phyloP scores from a whole-genome alignment of 2,329 filamentous ascomycete species.

The Ascochyta pisi region DNA sequence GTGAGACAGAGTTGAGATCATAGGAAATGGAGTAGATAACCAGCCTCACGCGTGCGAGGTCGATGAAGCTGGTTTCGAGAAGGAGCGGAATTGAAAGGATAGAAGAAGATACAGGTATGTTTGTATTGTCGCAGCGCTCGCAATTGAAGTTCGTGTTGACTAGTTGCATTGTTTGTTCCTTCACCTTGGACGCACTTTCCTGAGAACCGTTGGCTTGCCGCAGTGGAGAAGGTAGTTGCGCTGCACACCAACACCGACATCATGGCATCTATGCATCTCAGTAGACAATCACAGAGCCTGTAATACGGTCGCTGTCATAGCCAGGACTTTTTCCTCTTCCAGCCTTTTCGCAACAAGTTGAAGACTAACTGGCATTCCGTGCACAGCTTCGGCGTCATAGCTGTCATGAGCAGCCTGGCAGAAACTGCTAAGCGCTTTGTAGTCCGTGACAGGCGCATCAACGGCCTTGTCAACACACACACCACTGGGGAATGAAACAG shows the following conservation, averaged over 20 bases:
- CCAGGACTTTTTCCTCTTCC: slow-evolving; percentile 53
- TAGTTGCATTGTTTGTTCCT: slow-evolving; percentile 4
- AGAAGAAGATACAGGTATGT: slow-evolving; percentile 16
- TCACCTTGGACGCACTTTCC: background rate
- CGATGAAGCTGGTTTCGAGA: slow-evolving; percentile 24
- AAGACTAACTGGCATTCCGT: slow-evolving; percentile 54
- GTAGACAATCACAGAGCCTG: slow-evolving; percentile 24
- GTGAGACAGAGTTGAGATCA: background rate
- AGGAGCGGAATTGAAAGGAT: slow-evolving; percentile 12
- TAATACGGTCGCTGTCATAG: slow-evolving; percentile 48
- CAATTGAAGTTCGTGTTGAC: background rate
- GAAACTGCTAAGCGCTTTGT: slow-evolving; percentile 44
- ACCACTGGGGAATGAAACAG: slow-evolving; percentile 54
- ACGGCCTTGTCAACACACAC: slow-evolving; percentile 48
- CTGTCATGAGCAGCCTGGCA: slow-evolving; percentile 50
- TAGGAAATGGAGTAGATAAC: slow-evolving; percentile 8
- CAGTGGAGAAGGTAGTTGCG: background rate
- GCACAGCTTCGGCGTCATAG: slow-evolving; percentile 49
- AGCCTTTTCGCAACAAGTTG: slow-evolving; percentile 52
- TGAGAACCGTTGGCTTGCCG: background rate
- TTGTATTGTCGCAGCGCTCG: slow-evolving; percentile 5
- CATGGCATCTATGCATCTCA: background rate
- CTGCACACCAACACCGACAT: background rate
- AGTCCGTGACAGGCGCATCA: slow-evolving; percentile 39
- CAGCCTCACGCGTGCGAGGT: slow-evolving; percentile 20